Evolutionary conservation across 2,329 filamentous ascomycete genomes (phyloP), one percentile per base, ranked within the genome.

Genomic region (Coniochaeta ligniaria): DNA sequence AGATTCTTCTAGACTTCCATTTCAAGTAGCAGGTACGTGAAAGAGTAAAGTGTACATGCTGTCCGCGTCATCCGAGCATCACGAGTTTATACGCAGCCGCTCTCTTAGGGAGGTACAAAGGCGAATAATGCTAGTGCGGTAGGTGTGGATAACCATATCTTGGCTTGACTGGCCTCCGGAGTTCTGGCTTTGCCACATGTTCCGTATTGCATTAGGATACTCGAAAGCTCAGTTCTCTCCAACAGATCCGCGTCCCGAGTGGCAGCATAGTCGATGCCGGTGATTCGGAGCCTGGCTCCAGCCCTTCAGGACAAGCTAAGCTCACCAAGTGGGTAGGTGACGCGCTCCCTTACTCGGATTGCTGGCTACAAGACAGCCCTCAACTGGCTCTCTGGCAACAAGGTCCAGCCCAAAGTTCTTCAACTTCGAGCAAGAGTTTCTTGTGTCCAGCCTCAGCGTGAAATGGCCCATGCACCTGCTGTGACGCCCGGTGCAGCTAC

Each of bases 41-140:
- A n/a, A 41, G 16, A 47, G 43, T 12, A 47, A 24, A 47, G 9
- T 22, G 20, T 12, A 47, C 43, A 24, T 9, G 20, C 43, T 11
- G 43, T 47, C 43, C 43, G 47, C 47, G 47, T 52, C 47, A 52
- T 52, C 47, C 47, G 47, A 28, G 47, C 47, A 52, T 52, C 47
- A 26, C 24, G 12, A 52, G 22, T 17, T n/a, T 17, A 31, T 52
- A 26, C 47, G 24, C 47, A 31, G 47, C 24, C 12, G 24, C 47
- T 31, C 12, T 52, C 24, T 36, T n/a, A n/a, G 35, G 7, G 35
- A 36, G 35, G 35, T 31, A 31, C 28, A 36, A 36, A 26, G 43
- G 24, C 47, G 14, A n/a, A 28, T n/a, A 16, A 4, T 17, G 26
- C 5, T n/a, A 16, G 47, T 52, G 47, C 17, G 16, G 26, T 26